Base-by-base conservation (phyloP, 306 rosid genomes). In the Cucurbita pepo region DNA sequence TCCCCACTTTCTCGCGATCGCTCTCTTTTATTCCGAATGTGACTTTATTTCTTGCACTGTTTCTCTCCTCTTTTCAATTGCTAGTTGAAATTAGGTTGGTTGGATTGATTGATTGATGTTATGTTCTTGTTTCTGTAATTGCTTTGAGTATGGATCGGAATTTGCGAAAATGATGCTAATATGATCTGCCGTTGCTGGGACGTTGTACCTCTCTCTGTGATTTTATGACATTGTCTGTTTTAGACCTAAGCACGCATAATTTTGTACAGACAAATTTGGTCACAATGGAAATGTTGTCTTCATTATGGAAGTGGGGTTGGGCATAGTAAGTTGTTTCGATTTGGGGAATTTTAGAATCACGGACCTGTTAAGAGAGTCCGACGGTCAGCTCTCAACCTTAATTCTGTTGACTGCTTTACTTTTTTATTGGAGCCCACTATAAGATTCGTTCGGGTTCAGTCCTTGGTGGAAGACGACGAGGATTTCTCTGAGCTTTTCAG, bases 391-490 rank as follows among this genome's bases (percentile, higher is more conserved):
- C 58, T 69, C 8, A 10, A 69, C 21, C 45, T 69, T 50, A 48
- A 51, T 34, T 51, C 14, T 69, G 74, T 69, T 50, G 74, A 69
- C 58, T 69, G 38, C 15, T 69, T 65, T 44, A 19, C 54, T 5
- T 65, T 63, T 63, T 67, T 25, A 13, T 66, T 67, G 73, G 73
- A 67, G 56, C 73, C 73, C 73, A 67, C 73, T 47, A 45, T 25
- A 43, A 67, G 73, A 67, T 67, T 67, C 73, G 22, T 25, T 67
- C 37, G 44, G 71, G 38, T 65, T 65, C 36, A 19, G 56, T 67
- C 43, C 56, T 47, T 25, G 37, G 54, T 47, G 56, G 73, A 67
- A 67, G 56, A 47, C 73, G 73, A 67, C 73, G 73, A 67, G 57
- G 54, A 67, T 12, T 47, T 13, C 73, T 67, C 56, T 40, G 56